Conservation (phyloP, 108 stramenopile species). For the Bacterosira constricta region DNA sequence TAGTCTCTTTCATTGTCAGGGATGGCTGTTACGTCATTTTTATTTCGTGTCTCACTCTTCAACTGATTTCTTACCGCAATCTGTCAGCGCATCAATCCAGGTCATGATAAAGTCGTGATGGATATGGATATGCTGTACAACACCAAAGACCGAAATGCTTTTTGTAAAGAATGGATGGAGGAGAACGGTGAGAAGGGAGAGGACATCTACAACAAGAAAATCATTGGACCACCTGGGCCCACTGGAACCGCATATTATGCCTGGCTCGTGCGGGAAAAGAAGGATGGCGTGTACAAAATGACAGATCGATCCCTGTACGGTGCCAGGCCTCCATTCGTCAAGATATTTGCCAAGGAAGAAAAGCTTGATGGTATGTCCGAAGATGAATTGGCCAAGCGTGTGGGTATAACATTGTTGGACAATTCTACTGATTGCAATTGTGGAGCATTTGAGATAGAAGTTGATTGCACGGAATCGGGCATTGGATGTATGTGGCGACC, state of each 20-base stretch:
- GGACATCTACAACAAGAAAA: constrained; percentile 59
- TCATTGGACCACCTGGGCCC: constrained; percentile 61
- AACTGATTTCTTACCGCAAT: neutral
- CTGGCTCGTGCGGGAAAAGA: constrained; percentile 46
- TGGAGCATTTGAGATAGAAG: constrained; percentile 49
- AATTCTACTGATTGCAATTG: constrained; percentile 67
- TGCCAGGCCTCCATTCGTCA: constrained; percentile 58
- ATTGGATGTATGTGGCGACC: constrained; percentile 50
- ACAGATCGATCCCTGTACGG: constrained; percentile 66
- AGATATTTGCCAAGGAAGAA: constrained; percentile 62
- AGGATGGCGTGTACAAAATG: constrained; percentile 65
- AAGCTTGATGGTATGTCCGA: constrained; percentile 63
- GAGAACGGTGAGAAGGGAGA: constrained; percentile 58
- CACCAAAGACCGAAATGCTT: constrained; percentile 49
- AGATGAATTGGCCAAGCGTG: constrained; percentile 43
- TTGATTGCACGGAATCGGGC: constrained; percentile 53
- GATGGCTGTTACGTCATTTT: neutral
- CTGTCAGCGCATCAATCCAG: constrained; percentile 52
- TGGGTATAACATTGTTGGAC: constrained; percentile 32
- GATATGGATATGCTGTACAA: constrained; percentile 63
- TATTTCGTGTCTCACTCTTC: neutral
- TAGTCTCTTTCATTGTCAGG: neutral
- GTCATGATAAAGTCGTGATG: constrained; percentile 56
- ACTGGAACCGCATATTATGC: constrained; percentile 57
- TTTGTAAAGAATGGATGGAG: constrained; percentile 63